Conservation (phyloP, 495 filamentous ascomycete genomes). For the Neohortaea acidophila region DNA sequence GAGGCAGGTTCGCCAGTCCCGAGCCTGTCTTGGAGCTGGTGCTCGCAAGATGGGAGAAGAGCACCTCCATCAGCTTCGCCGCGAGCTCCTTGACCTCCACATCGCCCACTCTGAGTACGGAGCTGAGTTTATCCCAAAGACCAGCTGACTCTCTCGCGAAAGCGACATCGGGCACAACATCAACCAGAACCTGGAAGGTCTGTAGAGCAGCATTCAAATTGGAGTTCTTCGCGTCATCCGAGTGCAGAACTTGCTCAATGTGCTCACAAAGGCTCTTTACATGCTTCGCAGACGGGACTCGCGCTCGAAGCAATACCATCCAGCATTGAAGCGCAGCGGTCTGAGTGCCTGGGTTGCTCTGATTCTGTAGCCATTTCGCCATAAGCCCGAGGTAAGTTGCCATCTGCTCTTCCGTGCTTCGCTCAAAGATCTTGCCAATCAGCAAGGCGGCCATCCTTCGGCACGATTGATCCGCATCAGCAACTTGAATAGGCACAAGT, state of each 20-base stretch:
- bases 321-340: conserved; percentile 66
- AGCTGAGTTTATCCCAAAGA: conserved; percentile 52
- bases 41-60: conserved; percentile 63
- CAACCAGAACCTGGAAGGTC: conserved; percentile 34
- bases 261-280: conserved; percentile 26
- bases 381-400: conserved; percentile 53
- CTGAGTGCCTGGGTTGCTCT: conserved; percentile 49
- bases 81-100: conserved; percentile 62
- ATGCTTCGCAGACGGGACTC: conserved; percentile 47
- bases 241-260: conserved; percentile 8
- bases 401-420: conserved; percentile 57
- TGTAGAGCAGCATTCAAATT: conserved; percentile 49
- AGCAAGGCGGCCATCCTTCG: conserved; percentile 67
- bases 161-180: conserved; percentile 44
- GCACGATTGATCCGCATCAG: conserved; percentile 77
- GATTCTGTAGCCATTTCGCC: conserved; percentile 60
- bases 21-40: conserved; percentile 33
- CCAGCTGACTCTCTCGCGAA: conserved; percentile 39
- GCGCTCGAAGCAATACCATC: conserved; percentile 63
- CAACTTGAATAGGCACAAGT: conserved; percentile 66
- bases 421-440: conserved; percentile 62
- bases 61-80: conserved; percentile 56
- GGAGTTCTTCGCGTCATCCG: neutral
- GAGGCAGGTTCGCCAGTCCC: conserved; percentile 40
- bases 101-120: conserved; percentile 57